Conservation (phyloP, 495 filamentous ascomycete species). For the Cercophora sp. region DNA sequence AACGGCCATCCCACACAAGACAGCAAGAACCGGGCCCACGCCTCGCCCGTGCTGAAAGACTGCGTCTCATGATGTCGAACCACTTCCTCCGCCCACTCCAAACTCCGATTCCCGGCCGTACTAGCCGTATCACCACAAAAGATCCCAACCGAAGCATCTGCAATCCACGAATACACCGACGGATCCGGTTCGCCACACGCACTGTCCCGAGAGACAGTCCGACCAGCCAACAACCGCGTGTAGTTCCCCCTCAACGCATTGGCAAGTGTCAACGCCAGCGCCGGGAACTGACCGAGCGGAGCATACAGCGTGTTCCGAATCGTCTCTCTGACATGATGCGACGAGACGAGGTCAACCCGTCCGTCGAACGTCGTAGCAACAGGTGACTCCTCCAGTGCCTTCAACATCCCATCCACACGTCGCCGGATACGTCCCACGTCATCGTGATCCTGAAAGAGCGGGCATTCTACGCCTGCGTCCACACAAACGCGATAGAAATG, state of each 20-base stretch:
- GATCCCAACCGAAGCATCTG: slow-evolving; percentile 36
- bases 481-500: slow-evolving; percentile 48
- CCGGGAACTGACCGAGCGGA: slow-evolving; percentile 20
- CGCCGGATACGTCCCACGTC: slow-evolving; percentile 47
- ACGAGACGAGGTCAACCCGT: slow-evolving; percentile 31
- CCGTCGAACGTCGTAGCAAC: slow-evolving; percentile 17
- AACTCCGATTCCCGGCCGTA: slow-evolving; percentile 17
- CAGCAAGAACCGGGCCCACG: slow-evolving; percentile 52
- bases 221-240: not conserved
- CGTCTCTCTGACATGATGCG: slow-evolving; percentile 39
- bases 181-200: not conserved
- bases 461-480: slow-evolving; percentile 37
- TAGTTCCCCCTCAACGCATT: slow-evolving; percentile 11
- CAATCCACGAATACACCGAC: not conserved
- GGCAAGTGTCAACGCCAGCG: slow-evolving; percentile 32
- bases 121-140: slow-evolving; percentile 52
- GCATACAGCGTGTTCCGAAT: slow-evolving; percentile 31
- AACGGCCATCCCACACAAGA: slow-evolving; percentile 49
- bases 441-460: slow-evolving; percentile 44
- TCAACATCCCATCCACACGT: slow-evolving; percentile 35
- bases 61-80: slow-evolving; percentile 38
- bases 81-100: slow-evolving; percentile 37
- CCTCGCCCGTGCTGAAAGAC: slow-evolving; percentile 47
- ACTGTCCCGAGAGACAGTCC: not conserved
- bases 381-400: slow-evolving; percentile 15